Base-by-base conservation (phyloP, 768 basidiomycete species). In the Tricholomella constricta region DNA sequence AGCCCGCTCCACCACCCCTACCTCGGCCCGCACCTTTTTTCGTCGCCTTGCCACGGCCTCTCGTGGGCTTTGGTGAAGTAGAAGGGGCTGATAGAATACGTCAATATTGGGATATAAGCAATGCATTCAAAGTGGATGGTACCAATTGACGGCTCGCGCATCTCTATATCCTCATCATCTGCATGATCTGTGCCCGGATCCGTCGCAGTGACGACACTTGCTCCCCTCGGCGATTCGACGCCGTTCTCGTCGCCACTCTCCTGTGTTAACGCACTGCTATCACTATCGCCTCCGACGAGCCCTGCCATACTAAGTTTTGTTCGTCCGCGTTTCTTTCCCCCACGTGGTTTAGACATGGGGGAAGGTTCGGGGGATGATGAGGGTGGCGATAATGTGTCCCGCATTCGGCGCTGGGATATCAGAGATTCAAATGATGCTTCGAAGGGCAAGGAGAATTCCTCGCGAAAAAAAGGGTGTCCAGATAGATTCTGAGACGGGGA, bases 251-350 rank as follows among this genome's bases (percentile, higher is more conserved):
- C 90, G 6, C 84, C 88, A 55, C 88, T 91, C 67, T 91, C 89
- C 64, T 88, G 84, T 3, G 89, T 92, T 61, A 92, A 66, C 23
- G 87, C 90, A 57, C 90, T 91, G 61, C 88, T 89, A 57, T 91
- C 90, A 63, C 90, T 91, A 62, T 92, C 89, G 1, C 89, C 89
- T 12, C 82, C 84, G 2, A 91, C 81, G n/a, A 91, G 69, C 0
- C 89, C 89, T 0, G 88, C 87, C 70, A 86, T 72, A 51, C 84
- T 81, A 6, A 81, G 76, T 59, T 82, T 83, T 20, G 78, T 81
- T 55, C 74, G 78, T 20, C 76, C 72, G 37, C 77, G 75, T 29
- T 70, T 76, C 59, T 72, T 74, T 10, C 67, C 60, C 1, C 57
- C 63, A 14, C 69, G 66, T 42, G 67, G 60, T 50, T 62, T 64